Evolutionary conservation across 2,329 filamentous ascomycete genomes (phyloP).

Genomic region (Zasmidium cellare): DNA sequence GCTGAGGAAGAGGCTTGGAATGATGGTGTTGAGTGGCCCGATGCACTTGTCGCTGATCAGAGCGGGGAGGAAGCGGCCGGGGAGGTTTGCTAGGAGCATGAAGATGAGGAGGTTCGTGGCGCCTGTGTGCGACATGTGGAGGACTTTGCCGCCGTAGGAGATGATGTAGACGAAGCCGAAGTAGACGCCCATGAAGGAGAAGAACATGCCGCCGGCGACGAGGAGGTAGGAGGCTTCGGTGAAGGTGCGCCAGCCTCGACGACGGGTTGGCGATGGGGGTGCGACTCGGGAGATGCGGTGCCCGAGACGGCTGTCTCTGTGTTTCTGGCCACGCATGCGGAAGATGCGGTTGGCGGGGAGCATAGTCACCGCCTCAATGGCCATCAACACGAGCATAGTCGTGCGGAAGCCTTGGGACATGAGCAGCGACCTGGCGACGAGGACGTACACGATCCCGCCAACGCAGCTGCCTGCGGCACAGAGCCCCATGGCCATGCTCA

Average conservation of each 20-base stretch:
- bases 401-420: constrained; percentile 32
- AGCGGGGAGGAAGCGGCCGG: constrained; percentile 34
- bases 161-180: constrained; percentile 37
- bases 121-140: constrained; percentile 24
- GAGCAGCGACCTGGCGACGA: constrained; percentile 35
- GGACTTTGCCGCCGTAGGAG: constrained; percentile 28
- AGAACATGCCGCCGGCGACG: constrained; percentile 32
- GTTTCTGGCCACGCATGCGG: constrained; percentile 18
- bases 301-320: neutral
- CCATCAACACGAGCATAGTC: constrained; percentile 30
- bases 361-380: constrained; percentile 23
- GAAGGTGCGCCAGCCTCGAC: constrained; percentile 4
- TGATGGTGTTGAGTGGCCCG: constrained; percentile 38
- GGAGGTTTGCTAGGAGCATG: constrained; percentile 34
- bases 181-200: constrained; percentile 35
- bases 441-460: constrained; percentile 36
- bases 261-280: neutral
- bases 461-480: constrained; percentile 36
- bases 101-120: constrained; percentile 34
- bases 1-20: constrained; percentile 45
- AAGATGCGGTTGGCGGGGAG: constrained; percentile 26
- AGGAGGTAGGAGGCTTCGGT: constrained; percentile 21
- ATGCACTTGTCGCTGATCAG: constrained; percentile 33
- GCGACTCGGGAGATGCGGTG: neutral
- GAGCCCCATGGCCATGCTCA: constrained; percentile 36